These are phyloP conservation scores for Phaeoacremonium minimum DNA, from an alignment of 2,329 filamentous ascomycete species.

Conservation along the genomic window DNA sequence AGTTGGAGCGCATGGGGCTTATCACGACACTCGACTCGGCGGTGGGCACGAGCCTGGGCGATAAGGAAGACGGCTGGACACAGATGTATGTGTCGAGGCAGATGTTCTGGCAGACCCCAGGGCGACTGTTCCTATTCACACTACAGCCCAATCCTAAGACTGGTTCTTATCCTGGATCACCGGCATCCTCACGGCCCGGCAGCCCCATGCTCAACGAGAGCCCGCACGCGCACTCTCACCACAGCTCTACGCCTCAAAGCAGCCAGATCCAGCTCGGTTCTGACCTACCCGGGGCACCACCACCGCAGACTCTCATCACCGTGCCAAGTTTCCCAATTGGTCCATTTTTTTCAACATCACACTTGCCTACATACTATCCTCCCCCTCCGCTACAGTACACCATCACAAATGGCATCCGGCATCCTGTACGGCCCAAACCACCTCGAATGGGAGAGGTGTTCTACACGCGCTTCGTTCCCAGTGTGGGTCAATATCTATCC, in stretches of 20 bases:
- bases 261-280: constrained; percentile 17
- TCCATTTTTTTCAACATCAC: constrained; percentile 77
- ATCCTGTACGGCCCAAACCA: constrained; percentile 84
- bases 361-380: constrained; percentile 88
- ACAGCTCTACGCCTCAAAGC: constrained; percentile 20
- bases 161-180: constrained; percentile 40
- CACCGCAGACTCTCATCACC: constrained; percentile 25
- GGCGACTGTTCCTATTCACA: constrained; percentile 83
- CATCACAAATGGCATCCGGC: constrained; percentile 72
- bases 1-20: constrained; percentile 90
- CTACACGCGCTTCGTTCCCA: constrained; percentile 83
- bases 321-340: constrained; percentile 44
- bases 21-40: constrained; percentile 71
- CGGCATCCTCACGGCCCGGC: constrained; percentile 46
- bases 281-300: constrained; percentile 33
- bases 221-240: constrained; percentile 15
- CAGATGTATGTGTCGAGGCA: constrained; percentile 77
- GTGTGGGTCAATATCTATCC: constrained; percentile 76
- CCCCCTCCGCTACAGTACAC: constrained; percentile 78
- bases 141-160: constrained; percentile 54
- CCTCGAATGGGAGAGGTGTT: constrained; percentile 87
- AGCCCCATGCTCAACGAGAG: constrained; percentile 40
- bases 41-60: constrained; percentile 62
- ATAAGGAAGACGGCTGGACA: constrained; percentile 63
- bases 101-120: constrained; percentile 90